Evolutionary conservation across 257 asterid genomes (phyloP).

Genomic region (Capsicum pubescens): DNA sequence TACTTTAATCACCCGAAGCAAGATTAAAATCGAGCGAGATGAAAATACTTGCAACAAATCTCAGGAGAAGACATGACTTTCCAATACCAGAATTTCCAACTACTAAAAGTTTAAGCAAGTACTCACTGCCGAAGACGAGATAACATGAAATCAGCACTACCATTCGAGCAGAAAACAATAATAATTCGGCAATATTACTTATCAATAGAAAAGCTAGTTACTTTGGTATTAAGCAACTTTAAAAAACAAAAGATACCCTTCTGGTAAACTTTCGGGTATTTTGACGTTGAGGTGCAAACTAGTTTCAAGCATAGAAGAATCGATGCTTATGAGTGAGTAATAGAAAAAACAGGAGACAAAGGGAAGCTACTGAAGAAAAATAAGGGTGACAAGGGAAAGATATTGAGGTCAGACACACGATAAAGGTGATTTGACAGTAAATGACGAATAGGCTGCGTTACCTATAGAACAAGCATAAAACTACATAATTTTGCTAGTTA

Average conservation of each 20-base stretch:
- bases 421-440: too few species aligned
- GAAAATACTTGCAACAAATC: constrained; percentile 68
- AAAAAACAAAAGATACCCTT: not conserved
- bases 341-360: too few species aligned
- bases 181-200: not conserved
- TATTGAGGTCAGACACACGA: too few species aligned
- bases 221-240: not conserved
- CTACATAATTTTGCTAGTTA: too few species aligned
- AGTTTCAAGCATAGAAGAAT: not conserved
- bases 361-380: too few species aligned
- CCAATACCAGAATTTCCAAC: constrained; percentile 91
- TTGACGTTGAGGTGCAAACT: not conserved
- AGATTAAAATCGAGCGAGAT: not conserved
- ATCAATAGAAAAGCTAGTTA: not conserved
- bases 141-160: not conserved
- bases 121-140: constrained; percentile 59
- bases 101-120: constrained; percentile 76
- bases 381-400: too few species aligned
- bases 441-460: too few species aligned
- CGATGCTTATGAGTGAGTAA: too few species aligned
- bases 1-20: not conserved
- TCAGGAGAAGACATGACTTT: constrained; percentile 81
- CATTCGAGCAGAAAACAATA: not conserved
- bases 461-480: too few species aligned
- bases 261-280: not conserved